phyloP scores from a whole-genome alignment of 305 asterid genomes.

The Fraxinus paxiana region DNA sequence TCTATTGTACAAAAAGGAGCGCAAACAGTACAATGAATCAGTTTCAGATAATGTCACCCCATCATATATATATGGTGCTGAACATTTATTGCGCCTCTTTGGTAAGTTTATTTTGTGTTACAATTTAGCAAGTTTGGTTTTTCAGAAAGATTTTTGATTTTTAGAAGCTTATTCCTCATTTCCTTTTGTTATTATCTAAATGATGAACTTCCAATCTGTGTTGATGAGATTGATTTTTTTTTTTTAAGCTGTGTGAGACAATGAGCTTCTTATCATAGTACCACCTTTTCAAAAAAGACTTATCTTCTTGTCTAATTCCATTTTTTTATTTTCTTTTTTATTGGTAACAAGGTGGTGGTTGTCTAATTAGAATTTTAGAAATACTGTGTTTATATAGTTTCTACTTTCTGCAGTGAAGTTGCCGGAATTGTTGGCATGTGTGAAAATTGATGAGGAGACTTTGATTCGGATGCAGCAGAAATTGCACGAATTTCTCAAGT shows the following conservation, averaged over 20 bases:
- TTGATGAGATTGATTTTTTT: not conserved
- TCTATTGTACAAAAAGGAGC: slow-evolving; percentile 85
- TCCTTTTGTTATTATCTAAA: not conserved
- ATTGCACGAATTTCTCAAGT: slow-evolving; percentile 82
- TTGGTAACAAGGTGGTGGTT: not conserved
- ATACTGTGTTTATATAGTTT: slow-evolving; percentile 10
- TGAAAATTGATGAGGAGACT: slow-evolving; percentile 76
- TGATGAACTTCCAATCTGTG: not conserved
- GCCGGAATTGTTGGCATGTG: slow-evolving; percentile 67
- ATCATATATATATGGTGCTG: slow-evolving; percentile 87
- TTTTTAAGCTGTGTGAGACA: not conserved
- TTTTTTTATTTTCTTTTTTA: not conserved
- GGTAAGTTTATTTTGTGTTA: slow-evolving; percentile 46
- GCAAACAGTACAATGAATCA: slow-evolving; percentile 72
- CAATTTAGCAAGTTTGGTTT: slow-evolving; percentile 2
- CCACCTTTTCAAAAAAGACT: not conserved
- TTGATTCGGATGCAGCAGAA: slow-evolving; percentile 66
- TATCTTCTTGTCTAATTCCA: not conserved
- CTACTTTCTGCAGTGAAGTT: slow-evolving; percentile 69
- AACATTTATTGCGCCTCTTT: slow-evolving; percentile 90
- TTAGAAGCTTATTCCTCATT: not conserved
- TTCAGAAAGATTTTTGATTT: not conserved
- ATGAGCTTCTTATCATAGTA: slow-evolving; percentile 4
- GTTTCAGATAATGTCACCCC: slow-evolving; percentile 58
- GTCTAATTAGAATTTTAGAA: not conserved